Evolutionary conservation across 257 asterid species (phyloP).

Genomic region (Solanum pimpinellifolium): DNA sequence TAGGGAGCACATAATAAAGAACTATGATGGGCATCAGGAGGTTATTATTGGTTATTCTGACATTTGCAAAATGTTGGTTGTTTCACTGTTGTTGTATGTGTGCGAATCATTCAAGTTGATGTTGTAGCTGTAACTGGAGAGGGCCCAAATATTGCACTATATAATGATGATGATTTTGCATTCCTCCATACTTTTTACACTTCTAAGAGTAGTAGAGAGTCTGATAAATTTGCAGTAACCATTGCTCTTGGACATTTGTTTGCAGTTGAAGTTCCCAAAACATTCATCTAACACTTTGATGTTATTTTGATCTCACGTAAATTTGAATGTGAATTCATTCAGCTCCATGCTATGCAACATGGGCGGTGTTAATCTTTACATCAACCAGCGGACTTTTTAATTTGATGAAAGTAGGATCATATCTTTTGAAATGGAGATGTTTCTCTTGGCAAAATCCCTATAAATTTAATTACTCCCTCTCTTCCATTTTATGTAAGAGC

Average conservation of each 20-base stretch:
- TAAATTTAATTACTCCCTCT: no score
- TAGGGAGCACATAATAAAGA: constrained; percentile 47
- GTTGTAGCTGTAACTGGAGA: constrained; percentile 43
- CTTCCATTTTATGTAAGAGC: background rate
- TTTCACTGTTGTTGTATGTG: constrained; percentile 76
- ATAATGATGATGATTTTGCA: background rate
- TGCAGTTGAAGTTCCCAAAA: background rate
- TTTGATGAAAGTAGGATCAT: background rate
- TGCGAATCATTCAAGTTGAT: constrained; percentile 88
- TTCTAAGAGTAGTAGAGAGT: background rate
- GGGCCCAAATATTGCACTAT: background rate
- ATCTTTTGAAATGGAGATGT: background rate
- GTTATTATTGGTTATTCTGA: constrained; percentile 93
- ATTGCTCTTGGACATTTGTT: background rate
- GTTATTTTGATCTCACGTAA: background rate
- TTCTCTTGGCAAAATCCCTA: background rate
- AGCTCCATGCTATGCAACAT: background rate
- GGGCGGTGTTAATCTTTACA: background rate
- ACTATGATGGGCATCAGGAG: constrained; percentile 90
- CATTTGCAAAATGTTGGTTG: constrained; percentile 93
- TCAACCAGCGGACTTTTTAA: background rate
- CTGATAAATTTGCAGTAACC: background rate
- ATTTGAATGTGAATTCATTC: background rate
- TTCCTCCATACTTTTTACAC: background rate
- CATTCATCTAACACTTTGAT: background rate